Evolutionary conservation across 2,329 filamentous ascomycete species (phyloP).

Genomic region (Myriosclerotinia duriaeana): DNA sequence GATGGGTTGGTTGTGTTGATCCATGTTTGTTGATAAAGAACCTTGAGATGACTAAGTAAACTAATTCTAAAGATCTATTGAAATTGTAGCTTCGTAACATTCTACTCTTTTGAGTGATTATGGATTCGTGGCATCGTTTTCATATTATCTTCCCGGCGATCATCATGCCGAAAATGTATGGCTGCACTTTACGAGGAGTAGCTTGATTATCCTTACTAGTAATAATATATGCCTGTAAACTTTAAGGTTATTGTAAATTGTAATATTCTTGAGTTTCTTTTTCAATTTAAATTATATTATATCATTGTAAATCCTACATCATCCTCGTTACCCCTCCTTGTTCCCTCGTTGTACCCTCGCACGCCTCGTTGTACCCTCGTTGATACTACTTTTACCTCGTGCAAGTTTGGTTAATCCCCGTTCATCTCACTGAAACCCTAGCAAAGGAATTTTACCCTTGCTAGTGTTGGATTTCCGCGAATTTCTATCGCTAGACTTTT

Average conservation of each 20-base stretch:
- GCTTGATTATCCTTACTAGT: neutral
- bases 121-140: neutral
- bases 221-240: neutral
- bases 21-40: neutral
- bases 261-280: neutral
- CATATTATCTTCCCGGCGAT: conserved; percentile 13
- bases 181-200: neutral
- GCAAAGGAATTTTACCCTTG: conserved; percentile 1
- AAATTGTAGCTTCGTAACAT: conserved; percentile 16
- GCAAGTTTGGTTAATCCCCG: neutral
- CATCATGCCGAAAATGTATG: neutral
- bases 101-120: conserved; percentile 15
- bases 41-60: neutral
- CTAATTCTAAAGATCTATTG: neutral
- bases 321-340: neutral
- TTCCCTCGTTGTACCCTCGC: neutral
- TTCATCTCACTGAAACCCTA: neutral
- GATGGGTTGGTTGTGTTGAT: neutral
- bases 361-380: no score
- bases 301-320: neutral
- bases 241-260: neutral
- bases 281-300: neutral
- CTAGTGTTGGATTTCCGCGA: neutral
- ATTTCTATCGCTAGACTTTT: conserved; percentile 1
- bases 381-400: neutral